These are phyloP conservation scores for Tilletia caries DNA, from an alignment of 1,284 basidiomycete genomes.

Conservation along the genomic window DNA sequence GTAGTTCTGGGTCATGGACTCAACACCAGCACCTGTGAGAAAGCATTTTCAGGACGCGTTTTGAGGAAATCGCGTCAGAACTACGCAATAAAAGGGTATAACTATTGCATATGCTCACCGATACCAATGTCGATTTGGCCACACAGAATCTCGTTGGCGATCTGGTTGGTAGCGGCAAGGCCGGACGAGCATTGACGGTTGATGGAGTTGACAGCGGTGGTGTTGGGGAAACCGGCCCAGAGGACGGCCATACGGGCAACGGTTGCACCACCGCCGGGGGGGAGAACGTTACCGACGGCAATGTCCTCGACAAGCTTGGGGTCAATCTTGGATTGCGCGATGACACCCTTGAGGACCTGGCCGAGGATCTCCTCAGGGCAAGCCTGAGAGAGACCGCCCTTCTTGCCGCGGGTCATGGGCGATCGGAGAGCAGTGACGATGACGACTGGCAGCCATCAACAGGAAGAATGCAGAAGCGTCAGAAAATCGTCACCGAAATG, in stretches of 20 bases:
- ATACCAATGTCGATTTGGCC: slow-evolving; percentile 74
- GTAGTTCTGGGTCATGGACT: slow-evolving; percentile 84
- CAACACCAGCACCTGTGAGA: slow-evolving; percentile 68
- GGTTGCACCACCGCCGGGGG: slow-evolving; percentile 81
- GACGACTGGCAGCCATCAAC: slow-evolving; percentile 62
- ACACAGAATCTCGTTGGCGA: slow-evolving; percentile 76
- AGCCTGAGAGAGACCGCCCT: slow-evolving; percentile 81
- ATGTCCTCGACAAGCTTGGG: slow-evolving; percentile 70
- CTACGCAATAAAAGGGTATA: neutral
- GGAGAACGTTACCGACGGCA: slow-evolving; percentile 84
- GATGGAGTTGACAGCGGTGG: slow-evolving; percentile 69
- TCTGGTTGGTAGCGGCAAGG: slow-evolving; percentile 79
- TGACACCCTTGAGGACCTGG: slow-evolving; percentile 58
- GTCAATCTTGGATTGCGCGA: slow-evolving; percentile 63
- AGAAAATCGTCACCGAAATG: neutral
- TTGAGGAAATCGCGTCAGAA: neutral
- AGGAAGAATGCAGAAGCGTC: neutral
- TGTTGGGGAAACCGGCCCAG: slow-evolving; percentile 78
- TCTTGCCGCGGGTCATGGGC: slow-evolving; percentile 82
- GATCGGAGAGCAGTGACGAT: slow-evolving; percentile 83
- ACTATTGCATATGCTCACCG: slow-evolving; percentile 56
- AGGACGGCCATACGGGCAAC: slow-evolving; percentile 92
- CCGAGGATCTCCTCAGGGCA: slow-evolving; percentile 81
- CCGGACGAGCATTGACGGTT: slow-evolving; percentile 89
- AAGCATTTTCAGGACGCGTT: neutral